A percentile compares a stretch with the other conserved stretches of the same genome.
phyloP scores from a whole-genome alignment of 306 rosid genomes.

The Glycine tomentella region DNA sequence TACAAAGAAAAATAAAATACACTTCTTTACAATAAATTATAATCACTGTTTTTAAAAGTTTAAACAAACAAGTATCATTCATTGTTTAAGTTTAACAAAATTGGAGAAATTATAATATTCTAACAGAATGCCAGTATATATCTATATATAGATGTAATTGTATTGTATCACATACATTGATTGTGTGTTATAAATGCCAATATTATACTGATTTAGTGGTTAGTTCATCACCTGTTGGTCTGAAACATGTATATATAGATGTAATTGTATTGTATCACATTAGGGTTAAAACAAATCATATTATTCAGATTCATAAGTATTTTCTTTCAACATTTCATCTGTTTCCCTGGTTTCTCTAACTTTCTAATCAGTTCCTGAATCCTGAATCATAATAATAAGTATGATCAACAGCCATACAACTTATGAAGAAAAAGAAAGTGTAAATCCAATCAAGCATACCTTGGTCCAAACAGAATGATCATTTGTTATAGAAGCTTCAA shows the following conservation, averaged over 20 bases:
- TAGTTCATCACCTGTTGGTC: too few species aligned
- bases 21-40: neutral
- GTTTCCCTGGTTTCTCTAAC: neutral
- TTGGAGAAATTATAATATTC: slow-evolving; percentile 13
- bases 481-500: slow-evolving; percentile 77
- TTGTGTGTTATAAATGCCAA: too few species aligned
- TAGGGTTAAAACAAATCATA: slow-evolving; percentile 21
- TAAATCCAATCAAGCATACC: slow-evolving; percentile 63
- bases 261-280: neutral
- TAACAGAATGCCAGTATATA: slow-evolving; percentile 18
- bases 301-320: neutral
- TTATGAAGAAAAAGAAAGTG: neutral
- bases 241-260: too few species aligned
- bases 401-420: slow-evolving; percentile 30
- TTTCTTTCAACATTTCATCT: neutral
- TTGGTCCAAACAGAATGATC: slow-evolving; percentile 87
- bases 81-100: neutral
- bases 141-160: neutral
- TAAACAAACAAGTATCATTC: neutral
- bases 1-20: neutral
- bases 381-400: neutral
- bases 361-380: slow-evolving; percentile 8
- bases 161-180: too few species aligned
- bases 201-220: too few species aligned
- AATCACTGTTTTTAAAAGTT: neutral